A percentile compares a stretch with the other conserved stretches of the same genome.
phyloP scores from a whole-genome alignment of 2,329 filamentous ascomycete species.

The Fusarium coffeatum region DNA sequence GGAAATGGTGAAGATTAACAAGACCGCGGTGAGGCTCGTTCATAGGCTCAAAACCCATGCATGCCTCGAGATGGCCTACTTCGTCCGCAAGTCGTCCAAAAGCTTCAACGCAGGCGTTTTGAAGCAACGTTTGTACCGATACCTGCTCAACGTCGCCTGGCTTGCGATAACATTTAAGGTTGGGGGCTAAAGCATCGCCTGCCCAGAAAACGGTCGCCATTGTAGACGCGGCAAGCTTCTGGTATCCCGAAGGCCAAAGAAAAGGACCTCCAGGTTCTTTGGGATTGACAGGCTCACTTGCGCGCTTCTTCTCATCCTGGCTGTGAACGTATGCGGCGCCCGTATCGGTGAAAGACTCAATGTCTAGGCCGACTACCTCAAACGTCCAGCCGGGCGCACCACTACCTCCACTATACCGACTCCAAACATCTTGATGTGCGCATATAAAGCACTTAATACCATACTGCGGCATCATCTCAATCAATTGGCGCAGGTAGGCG shows the following conservation, averaged over 20 bases:
- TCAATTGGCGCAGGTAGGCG: conserved; percentile 51
- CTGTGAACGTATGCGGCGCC: conserved; percentile 53
- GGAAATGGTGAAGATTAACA: conserved; percentile 54
- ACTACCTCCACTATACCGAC: conserved; percentile 56
- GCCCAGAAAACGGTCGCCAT: conserved; percentile 49
- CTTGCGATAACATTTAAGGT: conserved; percentile 41
- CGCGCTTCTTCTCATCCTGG: conserved; percentile 49
- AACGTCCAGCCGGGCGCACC: conserved; percentile 58
- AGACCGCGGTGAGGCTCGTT: conserved; percentile 58
- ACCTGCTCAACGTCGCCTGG: conserved; percentile 35
- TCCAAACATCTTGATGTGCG: conserved; percentile 58
- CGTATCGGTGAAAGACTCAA: conserved; percentile 51
- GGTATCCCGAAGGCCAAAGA: conserved; percentile 54
- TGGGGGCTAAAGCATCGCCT: conserved; percentile 47
- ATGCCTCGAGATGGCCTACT: conserved; percentile 49
- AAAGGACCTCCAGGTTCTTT: conserved; percentile 53
- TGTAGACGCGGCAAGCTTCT: conserved; percentile 53
- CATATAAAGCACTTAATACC: conserved; percentile 58
- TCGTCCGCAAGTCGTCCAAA: conserved; percentile 52
- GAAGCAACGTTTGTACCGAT: conserved; percentile 48
- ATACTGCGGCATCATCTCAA: conserved; percentile 53
- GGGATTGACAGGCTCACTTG: conserved; percentile 42
- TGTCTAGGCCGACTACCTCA: conserved; percentile 54
- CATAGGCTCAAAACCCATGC: conserved; percentile 56
- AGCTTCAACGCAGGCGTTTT: conserved; percentile 51